These are phyloP conservation scores for Talaromyces sp. DNA, from an alignment of 2,329 filamentous ascomycete species.

Conservation along the genomic window DNA sequence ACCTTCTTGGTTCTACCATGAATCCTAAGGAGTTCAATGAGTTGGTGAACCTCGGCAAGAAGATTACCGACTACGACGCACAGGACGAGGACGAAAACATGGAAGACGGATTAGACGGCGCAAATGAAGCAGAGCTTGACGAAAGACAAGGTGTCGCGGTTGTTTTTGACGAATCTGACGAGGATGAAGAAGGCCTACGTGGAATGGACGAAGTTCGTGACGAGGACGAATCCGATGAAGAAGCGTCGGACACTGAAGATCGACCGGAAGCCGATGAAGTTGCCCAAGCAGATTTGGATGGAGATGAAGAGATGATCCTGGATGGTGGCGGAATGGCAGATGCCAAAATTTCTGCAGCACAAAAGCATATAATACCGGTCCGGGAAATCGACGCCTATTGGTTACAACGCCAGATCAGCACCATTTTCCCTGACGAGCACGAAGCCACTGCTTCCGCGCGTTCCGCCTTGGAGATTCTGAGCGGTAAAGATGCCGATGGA, in stretches of 20 bases:
- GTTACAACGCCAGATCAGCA: slow-evolving; percentile 87
- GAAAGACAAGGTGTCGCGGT: slow-evolving; percentile 95
- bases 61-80: slow-evolving; percentile 96
- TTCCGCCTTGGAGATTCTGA: slow-evolving; percentile 74
- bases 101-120: slow-evolving; percentile 62
- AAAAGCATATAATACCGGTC: slow-evolving; percentile 62
- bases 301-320: slow-evolving; percentile 74
- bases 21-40: slow-evolving; percentile 93
- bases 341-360: slow-evolving; percentile 42
- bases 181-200: slow-evolving; percentile 72
- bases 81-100: slow-evolving; percentile 93
- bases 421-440: slow-evolving; percentile 84
- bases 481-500: slow-evolving; percentile 66
- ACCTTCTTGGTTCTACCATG: slow-evolving; percentile 78
- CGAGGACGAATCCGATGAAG: slow-evolving; percentile 70
- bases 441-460: slow-evolving; percentile 89
- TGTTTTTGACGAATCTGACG: slow-evolving; percentile 88
- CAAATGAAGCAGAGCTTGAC: slow-evolving; percentile 71
- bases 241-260: slow-evolving; percentile 56
- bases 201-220: slow-evolving; percentile 84
- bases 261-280: slow-evolving; percentile 48
- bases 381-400: slow-evolving; percentile 96
- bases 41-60: slow-evolving; percentile 91
- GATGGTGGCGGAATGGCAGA: slow-evolving; percentile 56
- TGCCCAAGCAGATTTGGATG: slow-evolving; percentile 38